Conservation (phyloP, 2,329 filamentous ascomycete genomes). For the Emergomyces pasteurianus region DNA sequence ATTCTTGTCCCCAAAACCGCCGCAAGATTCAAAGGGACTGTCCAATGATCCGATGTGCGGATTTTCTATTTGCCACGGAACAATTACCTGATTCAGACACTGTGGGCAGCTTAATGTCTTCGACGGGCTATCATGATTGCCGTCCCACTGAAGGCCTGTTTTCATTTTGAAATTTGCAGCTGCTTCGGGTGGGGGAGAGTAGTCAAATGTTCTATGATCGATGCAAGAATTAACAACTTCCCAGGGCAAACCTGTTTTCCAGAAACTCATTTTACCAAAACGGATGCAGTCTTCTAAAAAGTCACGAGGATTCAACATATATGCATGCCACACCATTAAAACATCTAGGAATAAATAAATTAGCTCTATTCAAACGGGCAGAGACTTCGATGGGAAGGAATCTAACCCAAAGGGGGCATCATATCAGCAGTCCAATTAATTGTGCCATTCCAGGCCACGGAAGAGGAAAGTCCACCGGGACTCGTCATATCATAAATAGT, state of each 20-base stretch:
- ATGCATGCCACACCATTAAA: conserved; percentile 67
- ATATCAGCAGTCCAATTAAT: conserved; percentile 30
- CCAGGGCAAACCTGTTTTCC: conserved; percentile 58
- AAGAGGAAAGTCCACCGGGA: conserved; percentile 22
- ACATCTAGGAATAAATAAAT: conserved; percentile 42
- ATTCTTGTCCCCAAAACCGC: conserved; percentile 29
- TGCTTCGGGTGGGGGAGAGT: conserved; percentile 36
- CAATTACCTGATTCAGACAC: conserved; percentile 34
- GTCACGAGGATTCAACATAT: conserved; percentile 63
- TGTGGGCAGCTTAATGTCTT: conserved; percentile 45
- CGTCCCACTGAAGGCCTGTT: conserved; percentile 49
- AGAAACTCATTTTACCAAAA: conserved; percentile 42
- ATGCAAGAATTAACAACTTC: conserved; percentile 45
- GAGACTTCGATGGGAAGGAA: not conserved
- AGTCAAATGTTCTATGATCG: conserved; percentile 46
- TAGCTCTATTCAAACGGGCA: not conserved
- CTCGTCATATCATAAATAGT: conserved; percentile 13
- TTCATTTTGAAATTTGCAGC: conserved; percentile 35
- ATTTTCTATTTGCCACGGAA: conserved; percentile 48
- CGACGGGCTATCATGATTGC: conserved; percentile 37
- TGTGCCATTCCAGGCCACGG: conserved; percentile 13
- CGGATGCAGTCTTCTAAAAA: conserved; percentile 64
- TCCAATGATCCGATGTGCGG: conserved; percentile 13
- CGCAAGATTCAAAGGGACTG: conserved; percentile 15
- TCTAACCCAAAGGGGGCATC: conserved; percentile 49